Base-by-base conservation (phyloP, 164 flowering plant species). In the Piper longum region DNA sequence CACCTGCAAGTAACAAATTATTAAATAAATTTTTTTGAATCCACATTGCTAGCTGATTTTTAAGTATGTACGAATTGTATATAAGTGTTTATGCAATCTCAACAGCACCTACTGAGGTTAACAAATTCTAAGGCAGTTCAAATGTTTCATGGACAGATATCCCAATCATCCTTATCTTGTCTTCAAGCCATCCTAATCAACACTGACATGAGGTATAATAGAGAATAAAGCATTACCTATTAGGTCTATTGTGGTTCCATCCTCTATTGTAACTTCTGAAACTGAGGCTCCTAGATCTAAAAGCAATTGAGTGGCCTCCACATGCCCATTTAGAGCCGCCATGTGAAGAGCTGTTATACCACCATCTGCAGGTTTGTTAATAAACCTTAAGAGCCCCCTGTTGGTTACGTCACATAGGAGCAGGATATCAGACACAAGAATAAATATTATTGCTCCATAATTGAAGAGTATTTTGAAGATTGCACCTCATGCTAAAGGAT, bases 241-340 rank as follows among this genome's bases (percentile, higher is more conserved):
- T 59, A 89, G 81, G 72, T 92, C 98, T 68, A 92, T 89, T 43
- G 93, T 87, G 8, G 90, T 83, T 63, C 98, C 96, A 77, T 92
- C 98, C 70, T 88, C 88, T 62, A 85, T 75, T 6, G 98, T 89
- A 41, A 79, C 78, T 66, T 76, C 77, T 71, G 81, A 73, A 61
- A 88, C 79, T 66, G 83, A 81, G 63, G 95, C 98, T 59, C 96
- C 96, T 13, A 92, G 73, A 66, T 92, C 95, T 72, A 89, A 68
- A 57, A 92, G 86, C 61, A 92, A 78, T 40, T 86, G 91, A 52
- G 87, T 73, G 16, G 75, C 80, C 48, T 88, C 98, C 16, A 74
- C 81, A 79, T 92, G 96, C 59, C 98, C 96, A 71, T 92, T 89
- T 62, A 92, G 73, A 57, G 96, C 91, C 26, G 96, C 96, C 98